Base-by-base conservation (phyloP, 2,329 filamentous ascomycete genomes). In the Xylaria sp. region DNA sequence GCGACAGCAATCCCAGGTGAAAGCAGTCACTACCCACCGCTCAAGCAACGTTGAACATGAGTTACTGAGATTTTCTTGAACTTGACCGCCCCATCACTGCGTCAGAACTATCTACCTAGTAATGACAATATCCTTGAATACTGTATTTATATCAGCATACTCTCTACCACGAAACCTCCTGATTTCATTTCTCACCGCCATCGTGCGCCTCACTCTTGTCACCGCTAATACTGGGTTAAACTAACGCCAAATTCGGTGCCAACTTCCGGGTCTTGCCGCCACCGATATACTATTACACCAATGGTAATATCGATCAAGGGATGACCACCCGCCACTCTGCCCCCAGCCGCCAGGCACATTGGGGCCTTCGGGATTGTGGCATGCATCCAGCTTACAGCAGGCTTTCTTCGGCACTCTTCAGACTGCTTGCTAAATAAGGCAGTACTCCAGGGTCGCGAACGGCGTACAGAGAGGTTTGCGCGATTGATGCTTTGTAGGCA, bases 1-100 rank as follows among this genome's bases (percentile, higher is more conserved):
- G 57, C 56, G 48, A 48, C 23, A 48, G 12, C 36, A 39, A 39
- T 39, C 36, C n/a, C 36, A 15, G 55, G 36, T 46, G 56, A 46
- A 46, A 41, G 32, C 48, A 39, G 56, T 57, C 56, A 32, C 36
- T 46, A n/a, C n/a, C 36, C 20, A 10, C n/a, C 15, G 20, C 20
- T 9, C 3, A 10, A 34, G 23, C n/a, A 59, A 30, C 4, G 43
- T 13, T 25, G 9, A 60, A 41, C 6, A 43, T 39, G 39, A 23
- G n/a, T 15, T 34, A 20, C 36, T n/a, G 20, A 25, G 41, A 12
- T 34, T 55, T 36, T 5, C 45, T 45, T 12, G 10, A 23, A 30
- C 55, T 45, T 5, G n/a, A 18, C 28, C 25, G 36, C 25, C 25
- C 25, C 32, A 12, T 4, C 25, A 23, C 43, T 18, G 25, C 25